Base-by-base conservation (phyloP, 2,329 filamentous ascomycete genomes). In the Cladosporium austrohemisphaericum region DNA sequence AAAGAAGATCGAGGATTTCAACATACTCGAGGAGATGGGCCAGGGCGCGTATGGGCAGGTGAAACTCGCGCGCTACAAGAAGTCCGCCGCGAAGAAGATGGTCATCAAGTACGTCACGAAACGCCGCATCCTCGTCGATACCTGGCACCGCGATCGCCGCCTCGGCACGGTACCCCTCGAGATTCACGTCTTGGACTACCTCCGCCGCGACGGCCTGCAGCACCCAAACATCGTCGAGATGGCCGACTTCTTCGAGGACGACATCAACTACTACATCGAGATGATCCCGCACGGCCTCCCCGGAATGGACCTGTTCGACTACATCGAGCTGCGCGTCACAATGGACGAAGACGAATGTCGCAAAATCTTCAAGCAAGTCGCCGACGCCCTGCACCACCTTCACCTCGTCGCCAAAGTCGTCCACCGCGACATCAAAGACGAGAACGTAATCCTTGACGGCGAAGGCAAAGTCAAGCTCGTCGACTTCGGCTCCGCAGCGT, bases 21-120 rank as follows among this genome's bases (percentile, higher is more conserved):
- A 84, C 33, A 92, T 98, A 52, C 75, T 98, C 10, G 93, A 98
- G 69, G 93, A 98, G 53, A 97, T 98, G 92, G 93, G 93, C 4
- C 90, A 96, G 70, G 93, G 93, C 32, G 93, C 93, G 1, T 98
- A 98, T 65, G 93, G 93, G 2, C 92, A 98, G 69, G 93, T 98
- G 51, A 98, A 98, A 68, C 78, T 98, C 40, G 92, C 88, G 45
- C 83, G 91, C 23, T 86, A 93, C 71, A 94, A 91, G 71, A 82
- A 84, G 60, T 55, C 60, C 10, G 81, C 79, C 44, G 81, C 75
- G 19, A 86, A 85, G 65, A 95, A 94, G 69, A 86, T 94, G 55
- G 92, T 98, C 16, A 79, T 98, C 63, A 98, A 98, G 68, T 98
- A 95, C 66, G 93, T 98, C 41, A 97, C 93, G 4, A 98, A 98